Base-by-base conservation (phyloP, 208 protist genomes). In the Trypanosomatidae sp. region DNA sequence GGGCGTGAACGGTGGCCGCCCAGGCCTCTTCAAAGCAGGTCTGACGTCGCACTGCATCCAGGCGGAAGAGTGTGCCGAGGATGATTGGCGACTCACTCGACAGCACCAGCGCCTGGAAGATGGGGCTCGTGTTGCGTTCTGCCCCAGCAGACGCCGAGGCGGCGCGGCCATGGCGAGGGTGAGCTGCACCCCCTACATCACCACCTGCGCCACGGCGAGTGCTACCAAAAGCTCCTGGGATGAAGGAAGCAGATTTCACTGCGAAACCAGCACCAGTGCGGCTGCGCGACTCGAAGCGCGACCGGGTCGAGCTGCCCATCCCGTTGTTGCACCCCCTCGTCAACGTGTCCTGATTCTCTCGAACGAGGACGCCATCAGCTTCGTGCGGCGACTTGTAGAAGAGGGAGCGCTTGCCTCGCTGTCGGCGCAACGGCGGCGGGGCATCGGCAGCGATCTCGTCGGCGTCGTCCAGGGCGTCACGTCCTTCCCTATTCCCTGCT, bases 381-480 rank as follows among this genome's bases (percentile, higher is more conserved):
- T 65, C 44, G 52, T 69, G 46, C 30, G n/a, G 46, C 6, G 62
- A 36, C 41, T 87, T 69, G 69, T 84, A 83, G 64, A 84, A 83
- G 69, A 87, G 74, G 3, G 79, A 87, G 55, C 77, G 82, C 68
- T 82, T 83, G 39, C 82, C 82, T 33, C 82, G 82, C 7, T 74
- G 47, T 30, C 82, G 82, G 47, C 69, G 62, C 52, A 70, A 70
- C 58, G 77, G 81, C 0, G 67, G 70, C 19, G 49, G 64, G 4
- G 64, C 59, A 39, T 58, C 72, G 39, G 39, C 64, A 30, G 15
- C 60, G 47, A 9, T 36, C 36, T 19, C 43, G 49, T 10, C 53
- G 28, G 33, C 46, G 39, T 56, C 64, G 17, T 28, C 56, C 53
- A n/a, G 28, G 50, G 9, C 66, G 36, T 72, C 59, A 30, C 56